Conservation (phyloP, 441 rosid genomes). For the Pelargonium cotyledonis region DNA sequence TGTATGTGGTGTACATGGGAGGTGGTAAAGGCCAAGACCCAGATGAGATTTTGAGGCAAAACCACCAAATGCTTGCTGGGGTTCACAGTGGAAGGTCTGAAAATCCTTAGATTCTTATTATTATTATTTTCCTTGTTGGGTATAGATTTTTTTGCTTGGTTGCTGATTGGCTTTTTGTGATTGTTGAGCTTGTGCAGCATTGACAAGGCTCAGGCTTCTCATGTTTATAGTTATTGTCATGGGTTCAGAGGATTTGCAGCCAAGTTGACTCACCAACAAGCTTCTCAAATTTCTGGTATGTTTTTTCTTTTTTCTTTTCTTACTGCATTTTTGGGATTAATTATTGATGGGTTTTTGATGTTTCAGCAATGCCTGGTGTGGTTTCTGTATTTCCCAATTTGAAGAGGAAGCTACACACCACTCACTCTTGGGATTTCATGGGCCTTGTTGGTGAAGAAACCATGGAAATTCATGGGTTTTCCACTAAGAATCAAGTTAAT, state of each 20-base stretch:
- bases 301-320: not conserved
- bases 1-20: constrained; percentile 51
- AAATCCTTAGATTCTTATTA: not conserved
- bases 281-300: constrained; percentile 41
- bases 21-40: constrained; percentile 24
- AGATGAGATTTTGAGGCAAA: constrained; percentile 26
- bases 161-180: constrained; percentile 2
- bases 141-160: not conserved
- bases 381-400: constrained; percentile 49
- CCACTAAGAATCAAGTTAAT: constrained; percentile 47
- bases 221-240: constrained; percentile 42
- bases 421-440: constrained; percentile 61
- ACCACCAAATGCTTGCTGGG: constrained; percentile 41
- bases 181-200: constrained; percentile 23
- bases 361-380: constrained; percentile 45
- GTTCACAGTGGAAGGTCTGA: constrained; percentile 48
- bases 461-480: constrained; percentile 45
- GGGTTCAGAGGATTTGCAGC: constrained; percentile 59
- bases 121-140: not conserved
- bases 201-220: constrained; percentile 39
- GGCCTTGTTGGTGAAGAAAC: constrained; percentile 45
- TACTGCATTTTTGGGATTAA: not conserved
- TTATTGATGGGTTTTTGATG: not conserved
- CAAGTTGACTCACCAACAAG: constrained; percentile 38
- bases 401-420: constrained; percentile 47